Evolutionary conservation across 331 rosid genomes (phyloP), one percentile per base, ranked within the genome.

Genomic region (Acacia pycnantha): DNA sequence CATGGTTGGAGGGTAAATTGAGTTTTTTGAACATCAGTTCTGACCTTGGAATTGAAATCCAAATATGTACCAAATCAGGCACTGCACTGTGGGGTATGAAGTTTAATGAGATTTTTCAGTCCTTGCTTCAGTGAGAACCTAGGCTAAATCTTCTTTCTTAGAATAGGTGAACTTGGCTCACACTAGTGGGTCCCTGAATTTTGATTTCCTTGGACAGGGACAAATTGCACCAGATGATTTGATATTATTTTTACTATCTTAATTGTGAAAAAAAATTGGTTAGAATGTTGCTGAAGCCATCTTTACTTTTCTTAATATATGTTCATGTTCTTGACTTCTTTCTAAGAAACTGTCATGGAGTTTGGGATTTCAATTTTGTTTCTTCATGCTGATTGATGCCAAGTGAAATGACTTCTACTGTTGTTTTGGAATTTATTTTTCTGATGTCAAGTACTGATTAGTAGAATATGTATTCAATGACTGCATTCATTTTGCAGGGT

Each of bases 401-500:
- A 71, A n/a, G 44, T 43, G 68, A 24, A 18, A 27, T 73, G 83
- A 35, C 35, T 41, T 65, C 41, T 77, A 40, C 48, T 43, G 33
- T 18, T 66, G 79, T 80, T 50, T 68, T 47, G 21, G 13, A 44
- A 53, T 75, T 79, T 78, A n/a, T 71, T 50, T 74, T 61, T n/a
- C 37, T 74, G 74, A 26, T 73, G 73, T 73, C 58, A 82, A 68
- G 56, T 68, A 29, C 46, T 74, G 41, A 15, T 35, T 64, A 81
- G 46, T 5, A 15, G 74, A 72, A 71, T 15, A 64, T 53, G 22
- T 72, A 41, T 40, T 19, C 61, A 21, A 43, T 64, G 68, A 70
- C 75, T 66, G 59, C 46, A 44, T 80, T 80, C 72, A 59, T 67
- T 81, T 73, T 77, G 72, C 83, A 86, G 89, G 81, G 74, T 37